Evolutionary conservation across 306 rosid genomes (phyloP).

Genomic region (Spatholobus suberectus): DNA sequence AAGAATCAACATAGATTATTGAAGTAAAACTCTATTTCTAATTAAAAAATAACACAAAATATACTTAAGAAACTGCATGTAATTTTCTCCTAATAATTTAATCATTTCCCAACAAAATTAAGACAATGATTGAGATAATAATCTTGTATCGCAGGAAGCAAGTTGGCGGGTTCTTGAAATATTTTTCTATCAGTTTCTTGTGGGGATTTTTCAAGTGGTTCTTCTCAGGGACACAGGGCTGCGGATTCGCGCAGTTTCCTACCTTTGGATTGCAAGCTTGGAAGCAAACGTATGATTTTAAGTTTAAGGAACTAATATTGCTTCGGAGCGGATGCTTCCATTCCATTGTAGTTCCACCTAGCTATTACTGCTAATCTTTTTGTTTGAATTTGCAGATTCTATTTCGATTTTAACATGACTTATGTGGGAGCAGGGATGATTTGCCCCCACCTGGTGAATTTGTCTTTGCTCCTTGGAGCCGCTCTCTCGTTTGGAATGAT

Average conservation of each 20-base stretch:
- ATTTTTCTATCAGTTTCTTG: slow-evolving; percentile 65
- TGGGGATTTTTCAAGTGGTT: slow-evolving; percentile 89
- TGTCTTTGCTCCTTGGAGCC: slow-evolving; percentile 62
- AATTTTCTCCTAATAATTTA: neutral
- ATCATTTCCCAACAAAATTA: neutral
- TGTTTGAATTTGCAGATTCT: slow-evolving; percentile 59
- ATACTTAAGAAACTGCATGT: neutral
- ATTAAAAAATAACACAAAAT: neutral
- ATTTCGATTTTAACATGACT: slow-evolving; percentile 68
- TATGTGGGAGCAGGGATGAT: slow-evolving; percentile 89
- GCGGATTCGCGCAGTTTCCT: slow-evolving; percentile 74
- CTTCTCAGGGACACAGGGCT: slow-evolving; percentile 59
- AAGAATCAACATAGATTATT: too few relatives aligned
- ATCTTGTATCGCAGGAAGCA: slow-evolving; percentile 61
- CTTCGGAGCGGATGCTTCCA: neutral
- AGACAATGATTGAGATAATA: neutral
- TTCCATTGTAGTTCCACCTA: neutral
- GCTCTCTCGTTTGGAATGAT: slow-evolving; percentile 65
- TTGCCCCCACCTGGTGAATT: slow-evolving; percentile 57
- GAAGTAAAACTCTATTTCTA: neutral
- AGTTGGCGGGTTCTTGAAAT: slow-evolving; percentile 72
- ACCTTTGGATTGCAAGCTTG: slow-evolving; percentile 81
- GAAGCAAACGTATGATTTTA: slow-evolving; percentile 58
- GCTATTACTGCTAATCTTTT: neutral
- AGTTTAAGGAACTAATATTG: neutral